These are phyloP conservation scores for Protomyces arabidopsidicola DNA, from an alignment of 1,139 yeast species.

Conservation along the genomic window DNA sequence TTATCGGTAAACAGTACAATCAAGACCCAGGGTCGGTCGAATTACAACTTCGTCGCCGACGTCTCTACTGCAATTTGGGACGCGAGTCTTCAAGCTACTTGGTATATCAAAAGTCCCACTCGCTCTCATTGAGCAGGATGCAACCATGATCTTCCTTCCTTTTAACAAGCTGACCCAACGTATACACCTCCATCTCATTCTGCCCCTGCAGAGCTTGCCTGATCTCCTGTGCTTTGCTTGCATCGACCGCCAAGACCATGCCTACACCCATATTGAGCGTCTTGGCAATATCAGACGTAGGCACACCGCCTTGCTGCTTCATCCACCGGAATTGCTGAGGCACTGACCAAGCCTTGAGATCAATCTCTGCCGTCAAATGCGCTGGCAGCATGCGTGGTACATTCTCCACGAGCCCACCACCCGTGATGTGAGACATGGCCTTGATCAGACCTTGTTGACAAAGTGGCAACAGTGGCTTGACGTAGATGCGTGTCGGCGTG, in stretches of 20 bases:
- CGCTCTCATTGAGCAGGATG: conserved; percentile 29
- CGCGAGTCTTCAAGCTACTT: neutral
- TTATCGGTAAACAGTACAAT: neutral
- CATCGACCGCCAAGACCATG: conserved; percentile 78
- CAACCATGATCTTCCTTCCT: conserved; percentile 30
- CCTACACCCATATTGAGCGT: conserved; percentile 96
- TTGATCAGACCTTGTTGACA: conserved; percentile 63
- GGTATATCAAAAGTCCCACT: conserved; percentile 23
- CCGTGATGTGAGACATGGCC: conserved; percentile 96
- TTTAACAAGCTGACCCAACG: conserved; percentile 67
- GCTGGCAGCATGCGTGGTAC: conserved; percentile 91
- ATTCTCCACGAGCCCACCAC: conserved; percentile 96
- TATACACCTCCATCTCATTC: conserved; percentile 66
- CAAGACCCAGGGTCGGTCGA: no score
- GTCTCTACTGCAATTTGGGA: no score
- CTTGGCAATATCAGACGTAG: conserved; percentile 74
- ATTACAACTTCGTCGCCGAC: no score
- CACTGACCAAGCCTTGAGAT: conserved; percentile 73
- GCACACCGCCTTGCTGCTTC: conserved; percentile 86
- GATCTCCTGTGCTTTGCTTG: conserved; percentile 57
- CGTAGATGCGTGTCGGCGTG: conserved; percentile 90
- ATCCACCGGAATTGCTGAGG: conserved; percentile 92
- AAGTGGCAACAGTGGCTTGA: conserved; percentile 76
- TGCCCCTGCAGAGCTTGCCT: conserved; percentile 52
- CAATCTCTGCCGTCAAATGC: conserved; percentile 71